These are phyloP conservation scores for Drechslerella coelobrocha DNA, from an alignment of 2,329 filamentous ascomycete species.

Conservation along the genomic window DNA sequence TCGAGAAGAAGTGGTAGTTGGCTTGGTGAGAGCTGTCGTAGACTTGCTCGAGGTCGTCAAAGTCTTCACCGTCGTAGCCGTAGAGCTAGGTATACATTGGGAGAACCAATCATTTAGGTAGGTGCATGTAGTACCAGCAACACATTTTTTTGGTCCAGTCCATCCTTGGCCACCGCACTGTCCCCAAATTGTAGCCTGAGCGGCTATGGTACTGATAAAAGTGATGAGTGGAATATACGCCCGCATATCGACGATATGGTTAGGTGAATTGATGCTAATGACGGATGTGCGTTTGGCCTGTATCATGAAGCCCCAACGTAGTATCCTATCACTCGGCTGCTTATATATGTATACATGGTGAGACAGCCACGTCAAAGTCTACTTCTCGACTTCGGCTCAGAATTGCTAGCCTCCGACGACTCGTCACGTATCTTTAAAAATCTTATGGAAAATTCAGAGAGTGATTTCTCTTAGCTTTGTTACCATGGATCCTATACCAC, in stretches of 20 bases:
- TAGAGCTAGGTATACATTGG: conserved; percentile 57
- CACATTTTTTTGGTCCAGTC: conserved; percentile 58
- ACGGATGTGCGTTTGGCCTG: neutral
- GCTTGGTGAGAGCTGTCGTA: neutral
- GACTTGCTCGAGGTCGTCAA: conserved; percentile 11
- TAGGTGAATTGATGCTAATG: neutral
- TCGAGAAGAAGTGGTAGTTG: conserved; percentile 12
- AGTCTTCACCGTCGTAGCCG: neutral
- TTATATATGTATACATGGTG: conserved; percentile 7
- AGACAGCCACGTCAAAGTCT: neutral
- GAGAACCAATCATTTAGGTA: conserved; percentile 60
- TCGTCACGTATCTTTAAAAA: no score
- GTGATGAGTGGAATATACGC: conserved; percentile 12
- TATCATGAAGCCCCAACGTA: neutral
- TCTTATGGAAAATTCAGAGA: no score
- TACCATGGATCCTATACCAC: neutral
- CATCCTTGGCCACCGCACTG: conserved; percentile 52
- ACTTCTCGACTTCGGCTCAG: conserved; percentile 8
- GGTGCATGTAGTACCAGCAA: conserved; percentile 59
- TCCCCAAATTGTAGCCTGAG: conserved; percentile 16
- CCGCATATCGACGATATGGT: conserved; percentile 1
- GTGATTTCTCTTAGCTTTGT: conserved; percentile 3
- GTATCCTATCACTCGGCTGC: no score
- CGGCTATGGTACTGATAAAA: conserved; percentile 10
- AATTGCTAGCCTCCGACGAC: neutral